Conservation (phyloP, 2,329 filamentous ascomycete species). For the Aspergillus floridensis region DNA sequence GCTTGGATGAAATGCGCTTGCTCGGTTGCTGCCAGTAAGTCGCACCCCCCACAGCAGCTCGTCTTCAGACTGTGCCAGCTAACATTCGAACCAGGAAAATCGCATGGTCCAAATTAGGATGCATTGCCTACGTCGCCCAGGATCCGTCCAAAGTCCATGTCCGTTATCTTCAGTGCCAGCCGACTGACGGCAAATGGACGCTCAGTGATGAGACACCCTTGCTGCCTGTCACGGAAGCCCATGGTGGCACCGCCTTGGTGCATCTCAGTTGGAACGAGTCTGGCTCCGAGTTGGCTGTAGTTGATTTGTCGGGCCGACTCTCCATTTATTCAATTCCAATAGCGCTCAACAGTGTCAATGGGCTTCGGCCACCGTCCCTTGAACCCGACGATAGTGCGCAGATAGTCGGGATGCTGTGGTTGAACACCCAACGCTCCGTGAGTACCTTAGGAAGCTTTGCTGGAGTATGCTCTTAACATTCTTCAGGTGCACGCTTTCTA, state of each 20-base stretch:
- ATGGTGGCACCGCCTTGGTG: constrained; percentile 65
- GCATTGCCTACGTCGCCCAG: constrained; percentile 74
- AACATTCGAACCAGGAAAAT: constrained; percentile 58
- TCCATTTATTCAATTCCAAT: constrained; percentile 69
- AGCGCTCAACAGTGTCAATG: constrained; percentile 68
- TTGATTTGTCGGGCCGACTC: constrained; percentile 76
- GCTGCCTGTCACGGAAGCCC: constrained; percentile 59
- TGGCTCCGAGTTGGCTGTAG: constrained; percentile 75
- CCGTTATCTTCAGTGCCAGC: constrained; percentile 67
- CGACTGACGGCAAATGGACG: constrained; percentile 69
- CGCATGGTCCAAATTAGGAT: constrained; percentile 84
- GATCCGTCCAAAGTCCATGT: constrained; percentile 71
- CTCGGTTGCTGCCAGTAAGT: constrained; percentile 80
- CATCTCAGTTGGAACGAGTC: constrained; percentile 80
- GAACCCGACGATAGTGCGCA: constrained; percentile 70
- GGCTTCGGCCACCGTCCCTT: constrained; percentile 60
- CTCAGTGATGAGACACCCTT: constrained; percentile 70
- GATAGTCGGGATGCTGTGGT: constrained; percentile 83
- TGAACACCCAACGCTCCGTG: constrained; percentile 58
- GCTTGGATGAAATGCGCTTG: constrained; percentile 72
- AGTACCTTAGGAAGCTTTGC: constrained; percentile 22
- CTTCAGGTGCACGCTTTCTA: constrained; percentile 46
- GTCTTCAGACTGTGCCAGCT: constrained; percentile 8
- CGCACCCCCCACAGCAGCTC: background rate
- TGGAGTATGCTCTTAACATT: constrained; percentile 7